Percentiles rank a stretch among this genome's conserved stretches.
These are phyloP conservation scores for Endocalyx cinctus DNA, from an alignment of 2,329 filamentous ascomycete species.

Conservation along the genomic window DNA sequence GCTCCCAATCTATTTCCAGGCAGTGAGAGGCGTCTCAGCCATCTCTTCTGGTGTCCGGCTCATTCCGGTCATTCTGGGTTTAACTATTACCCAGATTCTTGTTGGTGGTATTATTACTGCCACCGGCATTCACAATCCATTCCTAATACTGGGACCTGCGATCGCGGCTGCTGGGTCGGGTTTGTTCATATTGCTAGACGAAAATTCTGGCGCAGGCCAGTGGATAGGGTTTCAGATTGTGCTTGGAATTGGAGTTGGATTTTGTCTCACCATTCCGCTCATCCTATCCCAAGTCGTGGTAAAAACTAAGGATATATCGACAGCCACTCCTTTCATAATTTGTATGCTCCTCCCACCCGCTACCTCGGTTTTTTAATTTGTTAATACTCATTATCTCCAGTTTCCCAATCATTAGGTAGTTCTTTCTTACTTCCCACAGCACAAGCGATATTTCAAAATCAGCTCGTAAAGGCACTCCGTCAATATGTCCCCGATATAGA, in stretches of 20 bases:
- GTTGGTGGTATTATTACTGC: conserved; percentile 2
- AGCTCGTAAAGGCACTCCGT: conserved; percentile 7
- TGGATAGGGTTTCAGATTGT: conserved; percentile 6
- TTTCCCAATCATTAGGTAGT: conserved; percentile 9
- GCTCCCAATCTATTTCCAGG: conserved; percentile 6
- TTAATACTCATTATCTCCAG: conserved; percentile 3
- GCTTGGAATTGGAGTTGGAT: conserved; percentile 5
- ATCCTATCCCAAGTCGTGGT: conserved; percentile 10
- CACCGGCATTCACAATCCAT: conserved; percentile 2
- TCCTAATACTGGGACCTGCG: conserved; percentile 3
- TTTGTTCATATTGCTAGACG: conserved; percentile 1
- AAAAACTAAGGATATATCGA: conserved; percentile 9
- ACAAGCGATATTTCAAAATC: conserved; percentile 9
- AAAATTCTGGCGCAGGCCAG: not conserved
- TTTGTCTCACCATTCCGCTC: conserved; percentile 7
- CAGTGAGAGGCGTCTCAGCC: conserved; percentile 1
- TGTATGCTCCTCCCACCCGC: conserved; percentile 4
- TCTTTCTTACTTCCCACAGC: conserved; percentile 8
- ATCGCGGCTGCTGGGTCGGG: conserved; percentile 4
- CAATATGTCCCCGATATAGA: conserved; percentile 5
- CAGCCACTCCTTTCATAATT: conserved; percentile 10
- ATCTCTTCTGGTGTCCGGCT: conserved; percentile 1
- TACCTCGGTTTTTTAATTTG: not conserved
- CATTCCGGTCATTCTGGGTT: not conserved
- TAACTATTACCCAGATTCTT: conserved; percentile 6